Evolutionary conservation across 176 grass and related monocot species (phyloP).

Genomic region (Eremochloa ophiuroides): DNA sequence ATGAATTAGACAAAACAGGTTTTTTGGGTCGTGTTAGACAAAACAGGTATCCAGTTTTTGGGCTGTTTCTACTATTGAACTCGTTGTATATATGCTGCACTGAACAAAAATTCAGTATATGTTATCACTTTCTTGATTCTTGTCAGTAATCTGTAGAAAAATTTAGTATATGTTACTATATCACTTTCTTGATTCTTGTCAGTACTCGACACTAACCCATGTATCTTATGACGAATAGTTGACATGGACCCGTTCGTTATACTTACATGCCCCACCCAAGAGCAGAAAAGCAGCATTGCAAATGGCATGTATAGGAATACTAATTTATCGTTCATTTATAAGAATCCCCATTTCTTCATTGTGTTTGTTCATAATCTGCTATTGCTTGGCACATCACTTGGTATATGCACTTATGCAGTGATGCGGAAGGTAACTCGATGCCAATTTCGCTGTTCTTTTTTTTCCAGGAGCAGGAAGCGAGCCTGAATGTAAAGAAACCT

Average conservation of each 20-base stretch:
- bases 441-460: background rate
- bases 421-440: background rate
- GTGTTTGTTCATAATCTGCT: background rate
- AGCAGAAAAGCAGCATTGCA: slow-evolving; percentile 62
- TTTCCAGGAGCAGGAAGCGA: slow-evolving; percentile 54
- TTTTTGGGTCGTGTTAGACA: too few species aligned
- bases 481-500: slow-evolving; percentile 91
- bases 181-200: too few species aligned
- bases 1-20: too few species aligned
- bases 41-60: too few species aligned
- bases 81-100: too few species aligned
- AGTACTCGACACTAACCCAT: too few species aligned
- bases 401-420: background rate
- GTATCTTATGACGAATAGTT: too few species aligned
- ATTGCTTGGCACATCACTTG: background rate
- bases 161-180: too few species aligned
- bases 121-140: too few species aligned
- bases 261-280: slow-evolving; percentile 49
- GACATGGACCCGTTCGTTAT: slow-evolving; percentile 73
- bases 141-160: too few species aligned
- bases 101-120: too few species aligned
- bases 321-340: background rate
- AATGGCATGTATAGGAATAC: slow-evolving; percentile 7
- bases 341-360: background rate
- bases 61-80: too few species aligned